These are phyloP conservation scores for Diaporthe eres DNA, from an alignment of 2,329 filamentous ascomycete genomes.

Conservation along the genomic window DNA sequence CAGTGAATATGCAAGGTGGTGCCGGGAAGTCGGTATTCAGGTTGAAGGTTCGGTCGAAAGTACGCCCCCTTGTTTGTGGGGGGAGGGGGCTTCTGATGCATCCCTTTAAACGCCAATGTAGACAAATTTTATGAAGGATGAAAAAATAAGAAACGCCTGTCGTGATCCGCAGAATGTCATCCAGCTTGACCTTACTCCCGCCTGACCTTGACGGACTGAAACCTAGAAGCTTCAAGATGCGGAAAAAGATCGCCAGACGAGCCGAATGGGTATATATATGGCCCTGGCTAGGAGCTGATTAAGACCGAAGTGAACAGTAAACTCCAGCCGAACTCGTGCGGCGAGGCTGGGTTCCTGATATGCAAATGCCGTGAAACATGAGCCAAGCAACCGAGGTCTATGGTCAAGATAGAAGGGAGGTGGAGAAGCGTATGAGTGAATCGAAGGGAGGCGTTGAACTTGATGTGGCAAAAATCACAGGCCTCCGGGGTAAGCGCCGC, in stretches of 20 bases:
- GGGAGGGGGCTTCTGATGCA: constrained; percentile 23
- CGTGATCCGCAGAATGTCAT: constrained; percentile 9
- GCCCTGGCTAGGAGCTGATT: constrained; percentile 38
- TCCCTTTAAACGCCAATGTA: constrained; percentile 28
- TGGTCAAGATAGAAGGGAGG: constrained; percentile 27
- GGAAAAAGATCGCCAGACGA: constrained; percentile 23
- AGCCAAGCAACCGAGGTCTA: constrained; percentile 35
- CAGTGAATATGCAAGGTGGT: constrained; percentile 34
- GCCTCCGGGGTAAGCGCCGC: constrained; percentile 29
- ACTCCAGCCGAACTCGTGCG: neutral
- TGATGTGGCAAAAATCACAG: neutral
- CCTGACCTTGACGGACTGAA: constrained; percentile 1
- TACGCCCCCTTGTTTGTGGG: neutral
- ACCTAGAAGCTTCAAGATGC: constrained; percentile 14
- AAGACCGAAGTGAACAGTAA: constrained; percentile 22
- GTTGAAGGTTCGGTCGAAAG: constrained; percentile 8
- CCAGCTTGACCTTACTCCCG: constrained; percentile 21
- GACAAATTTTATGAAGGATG: neutral
- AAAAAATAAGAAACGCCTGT: constrained; percentile 14
- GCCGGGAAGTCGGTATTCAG: constrained; percentile 28
- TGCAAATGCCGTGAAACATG: constrained; percentile 34
- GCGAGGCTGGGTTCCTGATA: constrained; percentile 6
- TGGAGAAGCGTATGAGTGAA: neutral
- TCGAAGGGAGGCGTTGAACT: neutral
- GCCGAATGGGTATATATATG: constrained; percentile 38